A percentile compares a stretch with the other conserved stretches of the same genome.
Conservation (phyloP, 2,329 filamentous ascomycete species). For the Endothia cerciana region DNA sequence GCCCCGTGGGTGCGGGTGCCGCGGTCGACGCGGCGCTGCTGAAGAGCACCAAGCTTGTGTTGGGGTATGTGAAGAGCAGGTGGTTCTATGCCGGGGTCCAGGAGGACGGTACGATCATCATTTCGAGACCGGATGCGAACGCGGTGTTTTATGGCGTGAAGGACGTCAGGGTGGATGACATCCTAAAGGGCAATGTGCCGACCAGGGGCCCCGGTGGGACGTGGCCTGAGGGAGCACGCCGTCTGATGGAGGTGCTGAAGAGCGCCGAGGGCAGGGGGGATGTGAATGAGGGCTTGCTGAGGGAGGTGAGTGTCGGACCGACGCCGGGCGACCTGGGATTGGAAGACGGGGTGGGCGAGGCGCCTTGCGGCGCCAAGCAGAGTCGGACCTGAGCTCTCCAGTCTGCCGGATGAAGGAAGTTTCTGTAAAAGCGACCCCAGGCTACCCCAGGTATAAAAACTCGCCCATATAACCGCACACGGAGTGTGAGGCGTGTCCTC, state of each 20-base stretch:
- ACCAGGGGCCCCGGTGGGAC: conserved; percentile 17
- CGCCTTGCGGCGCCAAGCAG: no score
- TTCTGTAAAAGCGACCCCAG: no score
- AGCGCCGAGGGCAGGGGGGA: conserved; percentile 30
- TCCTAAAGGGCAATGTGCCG: conserved; percentile 31
- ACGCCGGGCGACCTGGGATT: conserved; percentile 71
- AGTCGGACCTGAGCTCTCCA: no score
- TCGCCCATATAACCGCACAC: no score
- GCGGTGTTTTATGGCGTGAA: conserved; percentile 67
- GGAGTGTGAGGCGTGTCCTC: no score
- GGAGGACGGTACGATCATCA: conserved; percentile 75
- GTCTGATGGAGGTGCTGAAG: conserved; percentile 33
- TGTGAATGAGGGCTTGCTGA: conserved; percentile 24
- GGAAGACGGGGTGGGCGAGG: neutral
- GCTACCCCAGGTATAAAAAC: no score
- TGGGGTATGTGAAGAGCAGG: conserved; percentile 73
- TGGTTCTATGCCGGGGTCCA: conserved; percentile 74
- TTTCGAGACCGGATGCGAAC: conserved; percentile 73
- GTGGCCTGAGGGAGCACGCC: conserved; percentile 27
- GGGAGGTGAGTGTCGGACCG: conserved; percentile 67
- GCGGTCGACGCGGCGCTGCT: conserved; percentile 63
- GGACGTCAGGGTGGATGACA: conserved; percentile 30
- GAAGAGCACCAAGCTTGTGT: conserved; percentile 56
- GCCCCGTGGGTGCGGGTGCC: conserved; percentile 60
- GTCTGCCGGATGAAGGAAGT: no score